phyloP scores from a whole-genome alignment of 2,329 filamentous ascomycete species.

The Incumbomyces lentus region DNA sequence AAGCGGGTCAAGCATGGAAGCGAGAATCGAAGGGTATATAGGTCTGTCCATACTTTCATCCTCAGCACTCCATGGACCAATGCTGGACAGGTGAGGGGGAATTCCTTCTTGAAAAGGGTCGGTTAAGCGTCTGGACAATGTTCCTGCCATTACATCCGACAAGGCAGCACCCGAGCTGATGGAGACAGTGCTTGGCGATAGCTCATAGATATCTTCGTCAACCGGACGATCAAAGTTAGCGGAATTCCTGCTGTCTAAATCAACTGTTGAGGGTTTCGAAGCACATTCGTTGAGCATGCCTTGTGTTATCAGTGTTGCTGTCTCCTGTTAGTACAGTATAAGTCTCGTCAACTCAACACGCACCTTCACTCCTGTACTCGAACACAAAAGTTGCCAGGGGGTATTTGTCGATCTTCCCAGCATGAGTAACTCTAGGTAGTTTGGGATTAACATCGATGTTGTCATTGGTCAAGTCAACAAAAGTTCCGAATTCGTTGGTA shows the following conservation, averaged over 20 bases:
- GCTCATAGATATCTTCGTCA: background rate
- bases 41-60: no score
- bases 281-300: background rate
- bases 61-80: background rate
- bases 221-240: background rate
- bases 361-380: conserved; percentile 7
- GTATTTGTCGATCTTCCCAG: conserved; percentile 1
- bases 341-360: background rate
- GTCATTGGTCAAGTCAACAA: background rate
- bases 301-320: background rate
- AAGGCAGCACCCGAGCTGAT: background rate
- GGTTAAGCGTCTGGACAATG: background rate
- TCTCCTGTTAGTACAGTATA: background rate
- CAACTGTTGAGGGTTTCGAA: background rate
- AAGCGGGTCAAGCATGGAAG: background rate
- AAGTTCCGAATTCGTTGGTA: background rate
- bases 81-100: background rate
- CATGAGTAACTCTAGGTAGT: background rate
- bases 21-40: background rate
- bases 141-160: background rate
- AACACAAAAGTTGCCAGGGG: conserved; percentile 7
- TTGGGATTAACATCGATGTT: background rate
- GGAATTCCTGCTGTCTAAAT: background rate
- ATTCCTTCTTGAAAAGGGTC: background rate
- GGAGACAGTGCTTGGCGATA: background rate